Evolutionary conservation across 768 basidiomycete genomes (phyloP), one percentile per base, ranked within the genome.

Genomic region (Pleurotus salmoneostramineus): DNA sequence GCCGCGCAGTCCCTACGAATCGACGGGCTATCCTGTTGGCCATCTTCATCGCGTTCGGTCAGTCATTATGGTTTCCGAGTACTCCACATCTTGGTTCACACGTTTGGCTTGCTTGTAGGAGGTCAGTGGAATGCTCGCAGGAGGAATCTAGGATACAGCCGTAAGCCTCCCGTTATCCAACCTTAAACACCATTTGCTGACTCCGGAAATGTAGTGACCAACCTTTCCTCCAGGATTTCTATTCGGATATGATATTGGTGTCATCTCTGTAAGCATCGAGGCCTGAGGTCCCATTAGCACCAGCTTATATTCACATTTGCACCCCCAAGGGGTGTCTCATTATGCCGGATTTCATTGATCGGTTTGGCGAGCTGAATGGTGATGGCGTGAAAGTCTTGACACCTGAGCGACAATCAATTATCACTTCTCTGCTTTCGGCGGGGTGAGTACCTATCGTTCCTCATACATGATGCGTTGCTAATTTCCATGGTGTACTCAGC

Each of bases 161-260:
- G 58, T 61, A 32, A 50, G 47, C 34, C 42, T 46, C 17, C 3
- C 32, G 45, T n/a, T n/a, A n/a, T n/a, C n/a, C n/a, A n/a, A n/a
- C n/a, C n/a, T 48, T 6, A 51, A n/a, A 33, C 15, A 5, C n/a
- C 17, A 43, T 2, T 17, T 11, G 51, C 40, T 33, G n/a, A 31
- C 36, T 55, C 44, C 40, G 2, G 44, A 12, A 11, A 17, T 32
- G 12, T 15, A 57, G 47, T 59, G 8, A 34, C 31, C 6, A 42
- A 57, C 47, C 32, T 14, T 11, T 12, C 43, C 10, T 21, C 32
- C 42, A 82, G 85, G 84, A 8, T 88, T 87, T 67, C 69, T 88
- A 6, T 89, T 88, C 57, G 87, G 88, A 60, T 89, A 89, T 68
- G 87, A 89, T 61, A 87, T 89, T 66, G 87, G 88, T 68, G 84